Evolutionary conservation across 148 eudicot genomes (phyloP).

Genomic region (Limonium bicolor): DNA sequence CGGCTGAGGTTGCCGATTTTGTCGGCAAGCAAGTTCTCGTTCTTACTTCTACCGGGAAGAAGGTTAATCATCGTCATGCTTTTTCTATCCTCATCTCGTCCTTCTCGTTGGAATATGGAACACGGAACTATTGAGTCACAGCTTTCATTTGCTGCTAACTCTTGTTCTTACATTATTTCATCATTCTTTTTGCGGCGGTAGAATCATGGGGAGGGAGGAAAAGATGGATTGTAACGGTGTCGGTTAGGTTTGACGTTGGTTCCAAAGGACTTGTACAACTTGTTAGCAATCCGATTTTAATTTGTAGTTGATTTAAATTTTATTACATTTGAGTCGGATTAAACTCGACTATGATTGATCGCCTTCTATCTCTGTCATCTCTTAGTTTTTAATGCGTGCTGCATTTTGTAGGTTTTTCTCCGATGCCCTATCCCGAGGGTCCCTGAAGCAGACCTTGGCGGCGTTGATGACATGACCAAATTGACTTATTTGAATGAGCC

Average conservation of each 20-base stretch:
- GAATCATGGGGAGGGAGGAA: no score
- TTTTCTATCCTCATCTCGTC: neutral
- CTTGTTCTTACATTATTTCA: no score
- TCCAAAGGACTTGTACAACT: neutral
- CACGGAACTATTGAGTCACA: neutral
- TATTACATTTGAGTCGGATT: no score
- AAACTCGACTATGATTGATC: no score
- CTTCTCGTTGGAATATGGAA: neutral
- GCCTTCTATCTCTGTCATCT: no score
- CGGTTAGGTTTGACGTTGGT: neutral
- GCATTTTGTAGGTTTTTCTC: slow-evolving; percentile 38
- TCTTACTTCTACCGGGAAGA: slow-evolving; percentile 38
- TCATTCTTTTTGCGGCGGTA: no score
- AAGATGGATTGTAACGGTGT: no score
- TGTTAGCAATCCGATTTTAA: no score
- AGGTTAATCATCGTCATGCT: slow-evolving; percentile 18
- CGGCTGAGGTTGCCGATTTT: slow-evolving; percentile 56
- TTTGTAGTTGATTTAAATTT: no score
- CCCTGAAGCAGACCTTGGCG: slow-evolving; percentile 84
- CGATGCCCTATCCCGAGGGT: slow-evolving; percentile 58
- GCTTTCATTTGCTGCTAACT: neutral
- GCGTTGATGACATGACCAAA: slow-evolving; percentile 99
- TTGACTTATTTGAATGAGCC: slow-evolving; percentile 93
- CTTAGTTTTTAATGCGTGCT: neutral
- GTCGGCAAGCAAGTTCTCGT: slow-evolving; percentile 47